Evolutionary conservation across 1,284 basidiomycete genomes (phyloP).

Genomic region (Schizopora paradoxa): DNA sequence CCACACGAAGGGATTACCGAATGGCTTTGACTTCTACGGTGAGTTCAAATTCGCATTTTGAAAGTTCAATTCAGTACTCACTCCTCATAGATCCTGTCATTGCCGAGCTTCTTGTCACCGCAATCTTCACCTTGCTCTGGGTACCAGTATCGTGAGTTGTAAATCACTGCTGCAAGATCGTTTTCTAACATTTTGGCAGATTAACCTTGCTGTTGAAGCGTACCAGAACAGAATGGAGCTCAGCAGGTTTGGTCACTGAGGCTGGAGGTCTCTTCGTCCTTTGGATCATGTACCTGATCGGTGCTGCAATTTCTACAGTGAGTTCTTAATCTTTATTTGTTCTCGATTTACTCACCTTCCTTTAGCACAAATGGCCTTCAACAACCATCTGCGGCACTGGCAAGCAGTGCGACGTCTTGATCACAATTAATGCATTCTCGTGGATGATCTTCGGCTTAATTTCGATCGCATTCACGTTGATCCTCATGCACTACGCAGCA

Average conservation of each 20-base stretch:
- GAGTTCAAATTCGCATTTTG: neutral
- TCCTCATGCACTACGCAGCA: conserved; percentile 12
- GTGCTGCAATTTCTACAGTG: conserved; percentile 16
- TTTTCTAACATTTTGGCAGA: neutral
- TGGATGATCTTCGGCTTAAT: conserved; percentile 16
- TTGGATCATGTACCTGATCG: conserved; percentile 18
- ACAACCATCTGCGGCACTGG: conserved; percentile 4
- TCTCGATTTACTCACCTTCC: neutral
- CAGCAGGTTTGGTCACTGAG: conserved; percentile 8
- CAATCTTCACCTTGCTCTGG: conserved; percentile 17
- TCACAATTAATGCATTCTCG: conserved; percentile 15
- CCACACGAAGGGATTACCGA: conserved; percentile 15
- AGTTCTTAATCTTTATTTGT: neutral
- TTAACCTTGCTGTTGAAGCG: neutral
- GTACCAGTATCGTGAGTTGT: conserved; percentile 8
- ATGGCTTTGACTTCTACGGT: conserved; percentile 9
- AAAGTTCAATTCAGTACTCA: neutral
- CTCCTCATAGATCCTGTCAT: conserved; percentile 12
- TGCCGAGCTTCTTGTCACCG: conserved; percentile 15
- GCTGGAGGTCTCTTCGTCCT: conserved; percentile 14
- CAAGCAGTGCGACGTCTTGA: conserved; percentile 9
- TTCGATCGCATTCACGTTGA: conserved; percentile 9
- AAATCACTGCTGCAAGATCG: neutral
- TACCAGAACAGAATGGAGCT: neutral
- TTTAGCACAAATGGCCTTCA: conserved; percentile 16